Percentiles rank a stretch among this genome's conserved stretches.
phyloP scores from a whole-genome alignment of 1,284 basidiomycete genomes.

The Ganoderma meredithae region DNA sequence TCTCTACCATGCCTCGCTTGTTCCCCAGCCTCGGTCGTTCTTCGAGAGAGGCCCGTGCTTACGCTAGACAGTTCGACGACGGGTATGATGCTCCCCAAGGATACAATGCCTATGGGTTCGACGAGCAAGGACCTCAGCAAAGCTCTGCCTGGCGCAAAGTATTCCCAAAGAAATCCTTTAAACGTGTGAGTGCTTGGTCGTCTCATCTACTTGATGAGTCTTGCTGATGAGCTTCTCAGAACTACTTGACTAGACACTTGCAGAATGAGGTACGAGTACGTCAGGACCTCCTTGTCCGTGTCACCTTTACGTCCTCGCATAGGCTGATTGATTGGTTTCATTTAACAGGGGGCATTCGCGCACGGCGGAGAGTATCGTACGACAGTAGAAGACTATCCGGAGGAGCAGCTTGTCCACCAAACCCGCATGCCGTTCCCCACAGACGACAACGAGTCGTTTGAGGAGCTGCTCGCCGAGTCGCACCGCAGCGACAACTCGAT shows the following conservation, averaged over 20 bases:
- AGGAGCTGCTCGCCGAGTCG: slow-evolving; percentile 30
- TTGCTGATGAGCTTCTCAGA: slow-evolving; percentile 20
- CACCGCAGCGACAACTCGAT: slow-evolving; percentile 33
- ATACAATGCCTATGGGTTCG: slow-evolving; percentile 35
- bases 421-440: slow-evolving; percentile 21
- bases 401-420: slow-evolving; percentile 18
- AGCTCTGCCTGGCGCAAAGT: slow-evolving; percentile 40
- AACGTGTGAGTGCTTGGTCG: slow-evolving; percentile 31
- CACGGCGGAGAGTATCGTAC: slow-evolving; percentile 28
- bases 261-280: slow-evolving; percentile 11
- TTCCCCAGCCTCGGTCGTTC: slow-evolving; percentile 41
- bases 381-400: slow-evolving; percentile 34
- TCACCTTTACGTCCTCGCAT: slow-evolving; percentile 6
- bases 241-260: slow-evolving; percentile 17
- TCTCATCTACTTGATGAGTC: not conserved
- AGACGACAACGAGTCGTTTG: slow-evolving; percentile 36
- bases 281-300: not conserved
- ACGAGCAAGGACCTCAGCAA: slow-evolving; percentile 34
- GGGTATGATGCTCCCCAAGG: slow-evolving; percentile 35
- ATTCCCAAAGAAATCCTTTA: slow-evolving; percentile 33
- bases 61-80: slow-evolving; percentile 31
- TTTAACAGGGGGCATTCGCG: slow-evolving; percentile 17
- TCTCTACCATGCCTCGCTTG: slow-evolving; percentile 39
- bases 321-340: slow-evolving; percentile 7
- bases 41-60: slow-evolving; percentile 35